These are phyloP conservation scores for Scedosporium apiospermum DNA, from an alignment of 2,329 filamentous ascomycete genomes.

Conservation along the genomic window DNA sequence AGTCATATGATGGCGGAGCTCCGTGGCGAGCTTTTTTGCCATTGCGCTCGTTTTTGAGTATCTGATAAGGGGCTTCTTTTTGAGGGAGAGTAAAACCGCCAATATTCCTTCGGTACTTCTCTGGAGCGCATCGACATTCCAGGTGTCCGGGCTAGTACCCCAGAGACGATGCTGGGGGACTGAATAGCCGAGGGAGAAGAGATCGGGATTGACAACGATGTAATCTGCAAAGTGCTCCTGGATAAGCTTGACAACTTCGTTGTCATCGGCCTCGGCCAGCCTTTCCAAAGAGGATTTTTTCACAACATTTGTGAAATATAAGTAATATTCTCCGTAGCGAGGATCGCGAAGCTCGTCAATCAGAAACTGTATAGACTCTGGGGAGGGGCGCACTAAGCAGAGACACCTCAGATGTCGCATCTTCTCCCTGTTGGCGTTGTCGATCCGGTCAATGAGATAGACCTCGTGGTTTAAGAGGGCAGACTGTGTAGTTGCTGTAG, in stretches of 20 bases:
- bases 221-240: conserved; percentile 98
- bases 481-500: conserved; percentile 91
- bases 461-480: conserved; percentile 92
- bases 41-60: conserved; percentile 87
- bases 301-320: conserved; percentile 96
- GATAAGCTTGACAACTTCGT: conserved; percentile 88
- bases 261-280: conserved; percentile 90
- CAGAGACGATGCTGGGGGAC: conserved; percentile 70
- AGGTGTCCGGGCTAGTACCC: conserved; percentile 72
- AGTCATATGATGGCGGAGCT: conserved; percentile 84
- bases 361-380: conserved; percentile 84
- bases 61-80: conserved; percentile 92
- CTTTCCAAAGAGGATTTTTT: conserved; percentile 94
- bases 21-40: conserved; percentile 85
- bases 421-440: conserved; percentile 84
- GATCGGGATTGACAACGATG: conserved; percentile 85
- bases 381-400: conserved; percentile 84
- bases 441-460: conserved; percentile 92
- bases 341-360: conserved; percentile 94
- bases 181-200: conserved; percentile 71
- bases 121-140: conserved; percentile 84
- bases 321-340: conserved; percentile 93
- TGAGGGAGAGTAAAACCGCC: conserved; percentile 75
- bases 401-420: conserved; percentile 95
- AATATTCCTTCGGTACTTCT: conserved; percentile 80